Conservation (phyloP, 164 flowering plant species). For the Vitis amurensis region DNA sequence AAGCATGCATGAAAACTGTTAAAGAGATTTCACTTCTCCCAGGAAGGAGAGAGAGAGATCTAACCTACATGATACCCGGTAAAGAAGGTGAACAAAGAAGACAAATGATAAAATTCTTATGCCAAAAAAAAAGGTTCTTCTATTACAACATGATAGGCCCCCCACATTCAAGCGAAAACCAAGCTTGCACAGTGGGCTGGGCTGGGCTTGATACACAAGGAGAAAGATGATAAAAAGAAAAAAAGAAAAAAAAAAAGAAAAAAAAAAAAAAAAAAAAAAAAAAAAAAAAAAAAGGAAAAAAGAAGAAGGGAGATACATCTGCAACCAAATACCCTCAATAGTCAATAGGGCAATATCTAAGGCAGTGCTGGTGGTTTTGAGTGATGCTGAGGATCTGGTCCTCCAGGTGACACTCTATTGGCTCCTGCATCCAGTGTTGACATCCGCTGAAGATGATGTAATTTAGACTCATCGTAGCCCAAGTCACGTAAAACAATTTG, state of each 20-base stretch:
- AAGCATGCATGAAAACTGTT: no score
- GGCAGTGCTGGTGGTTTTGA: conserved; percentile 5
- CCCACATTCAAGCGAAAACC: no score
- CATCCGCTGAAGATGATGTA: conserved; percentile 1
- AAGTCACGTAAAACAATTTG: conserved; percentile 10
- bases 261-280: not conserved
- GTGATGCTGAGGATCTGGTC: conserved; percentile 34
- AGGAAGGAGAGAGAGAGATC: no score
- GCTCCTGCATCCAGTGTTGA: conserved; percentile 1
- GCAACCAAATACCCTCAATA: not conserved
- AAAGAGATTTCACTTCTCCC: no score
- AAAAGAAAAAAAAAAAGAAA: no score
- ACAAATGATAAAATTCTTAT: not conserved
- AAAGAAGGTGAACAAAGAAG: not conserved
- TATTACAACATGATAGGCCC: no score
- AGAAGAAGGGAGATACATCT: not conserved
- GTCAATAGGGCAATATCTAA: conserved; percentile 1
- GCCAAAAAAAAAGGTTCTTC: no score
- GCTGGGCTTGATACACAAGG: no score
- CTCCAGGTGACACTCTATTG: conserved; percentile 25
- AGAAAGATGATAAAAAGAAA: no score
- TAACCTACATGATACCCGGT: no score
- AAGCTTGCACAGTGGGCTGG: no score
- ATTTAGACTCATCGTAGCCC: conserved; percentile 10
- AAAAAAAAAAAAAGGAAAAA: not conserved